These are phyloP conservation scores for Rhizoclosmatium globosum DNA, from an alignment of 192 early-diverging fungal genomes.

Conservation along the genomic window DNA sequence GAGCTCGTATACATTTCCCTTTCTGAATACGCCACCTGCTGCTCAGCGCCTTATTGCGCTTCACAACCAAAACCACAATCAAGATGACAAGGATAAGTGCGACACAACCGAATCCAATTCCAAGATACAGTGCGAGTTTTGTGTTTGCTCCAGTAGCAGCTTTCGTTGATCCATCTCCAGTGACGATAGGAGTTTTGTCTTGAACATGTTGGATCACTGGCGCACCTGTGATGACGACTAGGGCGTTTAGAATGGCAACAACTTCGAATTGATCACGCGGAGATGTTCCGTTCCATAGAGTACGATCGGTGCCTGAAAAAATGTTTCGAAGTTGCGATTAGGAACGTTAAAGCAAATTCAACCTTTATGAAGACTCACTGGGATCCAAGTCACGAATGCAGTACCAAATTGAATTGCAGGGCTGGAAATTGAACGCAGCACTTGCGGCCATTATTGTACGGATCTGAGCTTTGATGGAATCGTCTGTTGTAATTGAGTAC, in stretches of 20 bases:
- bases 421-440: slow-evolving; percentile 4
- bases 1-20: too few relatives aligned
- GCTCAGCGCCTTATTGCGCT: not conserved
- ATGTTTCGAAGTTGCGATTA: not conserved
- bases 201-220: not conserved
- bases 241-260: slow-evolving; percentile 24
- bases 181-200: not conserved
- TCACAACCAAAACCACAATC: not conserved
- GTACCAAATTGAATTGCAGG: slow-evolving; percentile 38
- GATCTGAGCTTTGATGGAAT: not conserved
- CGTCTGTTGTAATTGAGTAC: slow-evolving; percentile 29
- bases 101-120: slow-evolving; percentile 10
- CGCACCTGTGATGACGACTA: slow-evolving; percentile 18
- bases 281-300: slow-evolving; percentile 38
- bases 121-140: slow-evolving; percentile 6
- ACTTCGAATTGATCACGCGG: slow-evolving; percentile 40
- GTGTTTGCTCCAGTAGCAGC: not conserved
- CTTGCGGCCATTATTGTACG: not conserved
- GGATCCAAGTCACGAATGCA: slow-evolving; percentile 36
- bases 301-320: slow-evolving; percentile 17
- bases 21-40: not conserved
- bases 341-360: not conserved
- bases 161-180: not conserved
- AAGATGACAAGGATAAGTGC: not conserved
- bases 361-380: not conserved